Evolutionary conservation across 2,329 filamentous ascomycete genomes (phyloP), one percentile per base, ranked within the genome.

Genomic region (Aspergillus sp.): DNA sequence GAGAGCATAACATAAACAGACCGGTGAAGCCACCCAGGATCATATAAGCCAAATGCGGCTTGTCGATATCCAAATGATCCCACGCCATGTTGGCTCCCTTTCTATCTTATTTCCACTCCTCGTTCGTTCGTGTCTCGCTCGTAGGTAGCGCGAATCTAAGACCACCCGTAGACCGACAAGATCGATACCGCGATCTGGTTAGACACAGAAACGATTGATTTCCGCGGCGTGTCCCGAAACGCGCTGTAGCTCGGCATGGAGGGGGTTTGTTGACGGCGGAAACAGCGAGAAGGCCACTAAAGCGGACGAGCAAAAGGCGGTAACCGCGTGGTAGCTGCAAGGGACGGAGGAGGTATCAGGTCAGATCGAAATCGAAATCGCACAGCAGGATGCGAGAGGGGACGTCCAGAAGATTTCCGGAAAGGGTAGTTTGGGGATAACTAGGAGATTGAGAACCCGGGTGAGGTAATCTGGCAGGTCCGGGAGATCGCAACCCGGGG

Each of bases 11-110:
- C 93, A 98, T 98, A 75, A 98, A 98, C 60, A 98, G 76, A 51
- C 86, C 90, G 58, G 93, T 98, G 75, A 98, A 98, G 68, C 91
- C 93, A 62, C 93, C 93, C 48, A 98, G 77, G 72, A 98, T 96
- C 72, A 97, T 89, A 72, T 98, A 98, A 56, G 95, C 93, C 88
- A 97, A 72, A 77, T 98, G 93, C 62, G 93, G 88, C 77, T 85
- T 87, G 72, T 94, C 96, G 74, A 97, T 84, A 46, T 71, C 70
- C 51, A 77, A 59, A 49, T 77, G 74, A 47, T 75, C 66, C 74
- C 74, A 77, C 50, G 67, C 73, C 74, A 77, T 77, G 43, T 50
- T 67, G 30, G 13, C 17, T 19, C 10, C 17, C 32, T 17, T 27
- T 39, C 49, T 46, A 42, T 44, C 44, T 22, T 45, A 12, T 30